Percentiles rank a stretch among this genome's conserved stretches.
Conservation (phyloP, 768 basidiomycete genomes). For the Xanthoconium purpureum region DNA sequence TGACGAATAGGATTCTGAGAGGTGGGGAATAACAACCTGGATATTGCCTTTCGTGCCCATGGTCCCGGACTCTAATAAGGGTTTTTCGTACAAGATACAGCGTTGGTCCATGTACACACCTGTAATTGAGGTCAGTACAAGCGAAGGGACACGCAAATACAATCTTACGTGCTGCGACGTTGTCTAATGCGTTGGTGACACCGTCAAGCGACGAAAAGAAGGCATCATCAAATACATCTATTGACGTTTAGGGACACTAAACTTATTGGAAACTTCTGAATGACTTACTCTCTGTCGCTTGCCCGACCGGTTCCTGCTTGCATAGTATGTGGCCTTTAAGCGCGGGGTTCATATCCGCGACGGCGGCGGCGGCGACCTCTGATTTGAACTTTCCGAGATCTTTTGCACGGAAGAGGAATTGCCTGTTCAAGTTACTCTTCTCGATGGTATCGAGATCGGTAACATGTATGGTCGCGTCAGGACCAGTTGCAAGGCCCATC, state of each 20-base stretch:
- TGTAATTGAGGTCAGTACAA: slow-evolving; percentile 29
- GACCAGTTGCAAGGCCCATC: slow-evolving; percentile 89
- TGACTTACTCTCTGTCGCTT: slow-evolving; percentile 83
- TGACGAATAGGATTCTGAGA: slow-evolving; percentile 96
- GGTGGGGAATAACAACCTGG: slow-evolving; percentile 89
- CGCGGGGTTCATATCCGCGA: slow-evolving; percentile 94
- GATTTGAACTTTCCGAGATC: slow-evolving; percentile 97
- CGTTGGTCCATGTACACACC: slow-evolving; percentile 98
- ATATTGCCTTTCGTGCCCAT: slow-evolving; percentile 98
- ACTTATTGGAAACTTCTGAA: neutral
- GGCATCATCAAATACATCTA: slow-evolving; percentile 82
- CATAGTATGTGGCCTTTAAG: slow-evolving; percentile 80
- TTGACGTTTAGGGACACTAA: slow-evolving; percentile 10
- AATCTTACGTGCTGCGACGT: slow-evolving; percentile 85
- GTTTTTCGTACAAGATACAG: slow-evolving; percentile 95
- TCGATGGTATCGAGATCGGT: slow-evolving; percentile 99
- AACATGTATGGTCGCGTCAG: slow-evolving; percentile 80
- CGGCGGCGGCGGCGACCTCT: slow-evolving; percentile 88
- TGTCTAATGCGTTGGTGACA: slow-evolving; percentile 97
- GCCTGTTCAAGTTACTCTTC: slow-evolving; percentile 97
- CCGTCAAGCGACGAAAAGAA: slow-evolving; percentile 90
- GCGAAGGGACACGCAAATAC: neutral
- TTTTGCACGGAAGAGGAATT: slow-evolving; percentile 96
- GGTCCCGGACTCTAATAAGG: slow-evolving; percentile 94
- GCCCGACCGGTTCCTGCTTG: slow-evolving; percentile 91